Evolutionary conservation across 2,329 filamentous ascomycete species (phyloP).

Genomic region (Aspergillus sp.): DNA sequence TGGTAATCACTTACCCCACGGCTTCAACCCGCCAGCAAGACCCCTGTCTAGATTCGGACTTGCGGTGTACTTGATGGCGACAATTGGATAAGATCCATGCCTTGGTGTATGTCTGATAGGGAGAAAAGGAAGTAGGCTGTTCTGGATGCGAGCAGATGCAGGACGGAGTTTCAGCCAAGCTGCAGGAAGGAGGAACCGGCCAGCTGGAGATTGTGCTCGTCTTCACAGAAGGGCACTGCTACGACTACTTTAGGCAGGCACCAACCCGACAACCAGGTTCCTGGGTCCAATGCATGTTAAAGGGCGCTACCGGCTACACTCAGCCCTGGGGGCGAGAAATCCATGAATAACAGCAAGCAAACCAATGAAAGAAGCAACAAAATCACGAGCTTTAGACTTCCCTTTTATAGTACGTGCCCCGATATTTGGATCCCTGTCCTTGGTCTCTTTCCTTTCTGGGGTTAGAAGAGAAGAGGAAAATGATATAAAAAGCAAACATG

Average conservation of each 20-base stretch:
- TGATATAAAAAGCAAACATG: not conserved
- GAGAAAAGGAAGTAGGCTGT: not conserved
- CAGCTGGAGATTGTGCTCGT: not conserved
- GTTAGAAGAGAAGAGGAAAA: not conserved
- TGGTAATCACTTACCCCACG: not conserved
- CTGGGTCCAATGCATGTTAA: not conserved
- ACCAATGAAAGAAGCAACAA: not conserved
- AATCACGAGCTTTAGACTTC: not conserved
- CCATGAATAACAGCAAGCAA: not conserved
- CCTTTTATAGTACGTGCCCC: not conserved
- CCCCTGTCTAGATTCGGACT: not conserved
- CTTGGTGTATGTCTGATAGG: not conserved
- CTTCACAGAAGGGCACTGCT: not conserved
- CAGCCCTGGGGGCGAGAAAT: not conserved
- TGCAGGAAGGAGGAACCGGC: conserved; percentile 10
- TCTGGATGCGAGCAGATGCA: conserved; percentile 1
- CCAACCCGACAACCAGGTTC: conserved; percentile 2
- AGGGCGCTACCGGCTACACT: too few relatives aligned
- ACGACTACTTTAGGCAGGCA: not conserved
- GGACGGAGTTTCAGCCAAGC: conserved; percentile 2
- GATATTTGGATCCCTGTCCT: not conserved
- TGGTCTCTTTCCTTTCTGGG: not conserved
- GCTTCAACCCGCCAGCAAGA: not conserved
- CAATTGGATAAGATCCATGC: not conserved
- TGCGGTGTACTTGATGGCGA: conserved; percentile 1